Percentiles rank a stretch among this genome's conserved stretches.
Conservation (phyloP, 2,329 filamentous ascomycete genomes). For the Dryadomyces quercivorus region DNA sequence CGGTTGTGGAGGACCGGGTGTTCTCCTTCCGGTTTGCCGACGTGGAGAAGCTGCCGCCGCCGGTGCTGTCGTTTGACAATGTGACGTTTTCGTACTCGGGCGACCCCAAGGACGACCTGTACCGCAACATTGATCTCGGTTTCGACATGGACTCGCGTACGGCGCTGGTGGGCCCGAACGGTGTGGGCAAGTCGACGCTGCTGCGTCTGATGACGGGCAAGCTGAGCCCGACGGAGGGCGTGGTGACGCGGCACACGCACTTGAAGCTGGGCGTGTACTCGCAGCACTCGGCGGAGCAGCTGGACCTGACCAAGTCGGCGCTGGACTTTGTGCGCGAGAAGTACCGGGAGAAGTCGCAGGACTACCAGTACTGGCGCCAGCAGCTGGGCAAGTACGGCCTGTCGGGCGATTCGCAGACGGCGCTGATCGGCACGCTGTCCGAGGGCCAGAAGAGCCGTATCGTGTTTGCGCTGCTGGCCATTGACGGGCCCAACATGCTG, state of each 20-base stretch:
- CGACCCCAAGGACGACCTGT: conserved; percentile 77
- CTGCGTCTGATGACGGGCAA: conserved; percentile 95
- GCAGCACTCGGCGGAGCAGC: conserved; percentile 96
- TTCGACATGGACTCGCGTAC: conserved; percentile 99
- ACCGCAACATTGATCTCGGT: conserved; percentile 93
- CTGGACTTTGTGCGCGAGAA: conserved; percentile 97
- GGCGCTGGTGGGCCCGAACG: conserved; percentile 92
- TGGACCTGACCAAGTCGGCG: conserved; percentile 94
- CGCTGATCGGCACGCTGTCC: conserved; percentile 93
- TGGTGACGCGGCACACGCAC: conserved; percentile 87
- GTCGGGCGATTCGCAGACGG: conserved; percentile 85
- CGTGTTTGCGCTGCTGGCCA: conserved; percentile 90
- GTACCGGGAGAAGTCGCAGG: conserved; percentile 78
- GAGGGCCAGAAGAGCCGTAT: conserved; percentile 98
- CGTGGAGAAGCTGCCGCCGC: conserved; percentile 97
- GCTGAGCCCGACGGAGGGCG: conserved; percentile 70
- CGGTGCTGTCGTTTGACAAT: conserved; percentile 89
- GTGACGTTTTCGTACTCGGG: conserved; percentile 98
- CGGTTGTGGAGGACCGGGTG: conserved; percentile 69
- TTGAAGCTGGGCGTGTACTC: conserved; percentile 97
- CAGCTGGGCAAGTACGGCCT: conserved; percentile 93
- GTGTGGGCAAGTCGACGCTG: conserved; percentile 97
- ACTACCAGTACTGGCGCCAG: conserved; percentile 99
- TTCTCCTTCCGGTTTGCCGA: conserved; percentile 98
- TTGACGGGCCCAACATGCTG: conserved; percentile 95